Evolutionary conservation across 2,329 filamentous ascomycete species (phyloP).

Genomic region (Pseudogymnoascus sp.): DNA sequence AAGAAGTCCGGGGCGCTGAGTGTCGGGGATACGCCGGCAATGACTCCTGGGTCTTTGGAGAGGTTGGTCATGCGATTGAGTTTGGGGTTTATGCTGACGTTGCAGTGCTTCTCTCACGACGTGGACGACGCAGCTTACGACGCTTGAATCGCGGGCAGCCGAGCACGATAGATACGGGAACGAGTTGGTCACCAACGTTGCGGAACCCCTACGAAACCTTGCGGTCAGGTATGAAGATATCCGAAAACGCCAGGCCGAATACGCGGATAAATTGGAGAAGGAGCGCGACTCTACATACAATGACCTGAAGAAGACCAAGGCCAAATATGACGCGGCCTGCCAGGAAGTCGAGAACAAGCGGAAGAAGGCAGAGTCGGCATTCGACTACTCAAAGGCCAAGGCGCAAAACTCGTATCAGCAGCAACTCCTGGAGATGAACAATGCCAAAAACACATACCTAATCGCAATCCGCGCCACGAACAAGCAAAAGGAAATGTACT

Average conservation of each 20-base stretch:
- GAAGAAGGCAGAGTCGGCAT: slow-evolving; percentile 91
- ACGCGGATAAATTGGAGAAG: slow-evolving; percentile 77
- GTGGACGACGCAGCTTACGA: slow-evolving; percentile 88
- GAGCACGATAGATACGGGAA: slow-evolving; percentile 82
- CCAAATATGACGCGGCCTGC: slow-evolving; percentile 84
- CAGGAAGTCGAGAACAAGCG: slow-evolving; percentile 90
- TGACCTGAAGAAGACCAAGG: slow-evolving; percentile 83
- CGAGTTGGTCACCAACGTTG: slow-evolving; percentile 70
- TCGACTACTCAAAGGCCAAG: slow-evolving; percentile 77
- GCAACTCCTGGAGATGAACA: slow-evolving; percentile 91
- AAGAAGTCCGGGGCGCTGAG: slow-evolving; percentile 80
- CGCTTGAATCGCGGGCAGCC: slow-evolving; percentile 74
- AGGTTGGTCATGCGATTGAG: slow-evolving; percentile 40
- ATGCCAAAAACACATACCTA: slow-evolving; percentile 95
- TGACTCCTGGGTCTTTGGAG: slow-evolving; percentile 93
- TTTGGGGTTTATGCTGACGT: slow-evolving; percentile 20
- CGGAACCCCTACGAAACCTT: slow-evolving; percentile 74
- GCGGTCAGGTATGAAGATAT: slow-evolving; percentile 76
- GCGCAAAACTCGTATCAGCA: slow-evolving; percentile 87
- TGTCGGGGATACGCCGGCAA: slow-evolving; percentile 83
- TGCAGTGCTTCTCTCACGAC: slow-evolving; percentile 84
- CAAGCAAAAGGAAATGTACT: slow-evolving; percentile 95
- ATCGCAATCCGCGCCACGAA: slow-evolving; percentile 96
- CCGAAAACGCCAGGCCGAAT: slow-evolving; percentile 83
- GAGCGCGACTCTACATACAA: slow-evolving; percentile 78